Percentiles rank a stretch among this genome's conserved stretches.
Evolutionary conservation across 176 grass and related monocot species (phyloP).

Genomic region (Carex cristatella): DNA sequence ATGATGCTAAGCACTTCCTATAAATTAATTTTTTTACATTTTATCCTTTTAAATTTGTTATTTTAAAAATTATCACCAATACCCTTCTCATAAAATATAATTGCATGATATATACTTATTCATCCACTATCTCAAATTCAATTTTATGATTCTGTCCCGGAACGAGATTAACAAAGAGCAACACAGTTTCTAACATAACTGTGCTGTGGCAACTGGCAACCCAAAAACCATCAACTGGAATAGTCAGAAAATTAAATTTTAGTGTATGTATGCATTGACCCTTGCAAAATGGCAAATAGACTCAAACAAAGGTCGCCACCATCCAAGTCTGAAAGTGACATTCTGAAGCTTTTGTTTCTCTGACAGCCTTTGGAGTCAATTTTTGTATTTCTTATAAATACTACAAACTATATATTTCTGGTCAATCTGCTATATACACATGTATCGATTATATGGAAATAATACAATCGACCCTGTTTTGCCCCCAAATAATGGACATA

Average conservation of each 20-base stretch:
- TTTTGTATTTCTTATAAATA: not conserved
- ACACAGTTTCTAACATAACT: not conserved
- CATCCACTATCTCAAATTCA: no score
- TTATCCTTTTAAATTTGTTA: no score
- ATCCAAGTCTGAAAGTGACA: conserved; percentile 9
- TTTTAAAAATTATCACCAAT: no score
- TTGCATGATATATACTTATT: no score
- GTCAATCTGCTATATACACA: not conserved
- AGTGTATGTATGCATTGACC: conserved; percentile 8
- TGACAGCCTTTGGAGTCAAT: not conserved
- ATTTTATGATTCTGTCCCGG: no score
- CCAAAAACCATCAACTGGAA: not conserved
- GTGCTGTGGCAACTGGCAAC: not conserved
- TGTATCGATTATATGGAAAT: not conserved
- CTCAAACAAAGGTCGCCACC: conserved; percentile 23
- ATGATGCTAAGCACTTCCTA: no score
- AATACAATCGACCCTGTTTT: not conserved
- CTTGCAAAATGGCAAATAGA: not conserved
- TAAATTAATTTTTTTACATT: no score
- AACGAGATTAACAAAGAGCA: not conserved
- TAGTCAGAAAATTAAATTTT: not conserved
- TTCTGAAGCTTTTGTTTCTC: not conserved
- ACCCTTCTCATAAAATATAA: no score
- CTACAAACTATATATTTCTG: not conserved
- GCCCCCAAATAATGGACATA: not conserved